Percentiles rank a stretch among this genome's conserved stretches.
Evolutionary conservation across 208 protist genomes (phyloP).

Genomic region (Lotmaria passim): DNA sequence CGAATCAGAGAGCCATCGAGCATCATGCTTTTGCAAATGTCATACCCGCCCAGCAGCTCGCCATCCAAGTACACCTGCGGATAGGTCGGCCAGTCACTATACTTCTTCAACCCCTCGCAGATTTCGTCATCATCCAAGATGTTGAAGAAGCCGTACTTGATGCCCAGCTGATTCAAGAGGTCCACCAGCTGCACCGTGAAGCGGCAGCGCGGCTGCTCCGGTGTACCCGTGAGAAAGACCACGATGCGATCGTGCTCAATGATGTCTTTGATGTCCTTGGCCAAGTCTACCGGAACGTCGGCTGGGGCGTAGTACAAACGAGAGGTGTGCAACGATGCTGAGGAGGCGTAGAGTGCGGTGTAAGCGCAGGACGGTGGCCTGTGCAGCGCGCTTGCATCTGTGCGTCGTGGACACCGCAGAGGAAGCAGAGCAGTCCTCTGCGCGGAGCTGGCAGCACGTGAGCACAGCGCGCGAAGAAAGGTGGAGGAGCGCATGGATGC

Average conservation of each 20-base stretch:
- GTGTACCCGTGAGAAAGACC: conserved; percentile 92
- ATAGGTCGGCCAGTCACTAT: conserved; percentile 94
- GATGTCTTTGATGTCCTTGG: conserved; percentile 66
- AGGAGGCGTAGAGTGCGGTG: conserved; percentile 4
- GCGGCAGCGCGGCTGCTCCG: conserved; percentile 83
- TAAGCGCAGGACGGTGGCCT: background rate
- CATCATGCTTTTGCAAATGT: conserved; percentile 88
- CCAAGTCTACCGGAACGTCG: conserved; percentile 61
- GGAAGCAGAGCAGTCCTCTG: background rate
- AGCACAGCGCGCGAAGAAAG: no score
- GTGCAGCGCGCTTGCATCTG: background rate
- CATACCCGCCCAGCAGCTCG: conserved; percentile 90
- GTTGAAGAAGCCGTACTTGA: conserved; percentile 89
- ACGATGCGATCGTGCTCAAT: conserved; percentile 82
- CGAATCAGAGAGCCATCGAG: conserved; percentile 72
- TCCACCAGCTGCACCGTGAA: conserved; percentile 89
- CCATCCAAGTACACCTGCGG: conserved; percentile 94
- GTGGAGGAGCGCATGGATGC: background rate
- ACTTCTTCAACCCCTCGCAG: conserved; percentile 88
- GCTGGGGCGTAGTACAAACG: conserved; percentile 34
- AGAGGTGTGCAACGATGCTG: conserved; percentile 30
- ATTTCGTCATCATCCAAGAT: conserved; percentile 91
- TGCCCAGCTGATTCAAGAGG: conserved; percentile 70
- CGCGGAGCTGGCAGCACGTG: no score
- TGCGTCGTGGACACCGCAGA: background rate